These are phyloP conservation scores for Arthrobotrys musiformis DNA, from an alignment of 2,329 filamentous ascomycete species.

Conservation along the genomic window DNA sequence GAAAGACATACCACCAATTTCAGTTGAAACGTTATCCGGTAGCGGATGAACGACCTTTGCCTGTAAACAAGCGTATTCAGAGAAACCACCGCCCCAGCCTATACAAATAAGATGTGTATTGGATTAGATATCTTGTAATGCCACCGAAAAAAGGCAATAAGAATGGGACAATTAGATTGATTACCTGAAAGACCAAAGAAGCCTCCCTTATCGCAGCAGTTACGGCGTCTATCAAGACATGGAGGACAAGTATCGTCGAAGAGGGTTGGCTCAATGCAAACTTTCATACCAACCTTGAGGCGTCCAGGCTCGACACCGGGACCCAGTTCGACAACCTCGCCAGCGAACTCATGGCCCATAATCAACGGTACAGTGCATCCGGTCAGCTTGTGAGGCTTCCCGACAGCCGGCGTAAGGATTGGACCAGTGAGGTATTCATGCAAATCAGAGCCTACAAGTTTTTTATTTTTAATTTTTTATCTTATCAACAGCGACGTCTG, in stretches of 20 bases:
- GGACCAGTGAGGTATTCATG: conserved; percentile 50
- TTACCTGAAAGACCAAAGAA: conserved; percentile 66
- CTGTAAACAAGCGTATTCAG: conserved; percentile 65
- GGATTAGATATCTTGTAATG: not conserved
- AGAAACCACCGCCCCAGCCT: conserved; percentile 63
- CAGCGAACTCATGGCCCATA: conserved; percentile 74
- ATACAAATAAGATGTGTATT: not conserved
- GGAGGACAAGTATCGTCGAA: conserved; percentile 66
- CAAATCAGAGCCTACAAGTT: conserved; percentile 32
- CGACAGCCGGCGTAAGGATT: conserved; percentile 34
- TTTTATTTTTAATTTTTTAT: not conserved
- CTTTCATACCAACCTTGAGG: conserved; percentile 69
- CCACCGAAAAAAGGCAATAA: not conserved
- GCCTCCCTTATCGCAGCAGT: conserved; percentile 70
- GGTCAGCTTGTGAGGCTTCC: conserved; percentile 67
- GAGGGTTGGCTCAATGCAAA: conserved; percentile 71
- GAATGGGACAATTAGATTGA: not conserved
- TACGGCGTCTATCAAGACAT: conserved; percentile 68
- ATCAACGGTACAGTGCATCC: conserved; percentile 70
- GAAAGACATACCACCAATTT: conserved; percentile 64
- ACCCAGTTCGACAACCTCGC: conserved; percentile 71
- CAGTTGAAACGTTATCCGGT: conserved; percentile 65
- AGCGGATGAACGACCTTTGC: conserved; percentile 66
- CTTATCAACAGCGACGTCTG: not conserved
- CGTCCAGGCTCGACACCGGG: conserved; percentile 62